Conservation (phyloP, 78 protist genomes). For the Pelomyxa schiedti region DNA sequence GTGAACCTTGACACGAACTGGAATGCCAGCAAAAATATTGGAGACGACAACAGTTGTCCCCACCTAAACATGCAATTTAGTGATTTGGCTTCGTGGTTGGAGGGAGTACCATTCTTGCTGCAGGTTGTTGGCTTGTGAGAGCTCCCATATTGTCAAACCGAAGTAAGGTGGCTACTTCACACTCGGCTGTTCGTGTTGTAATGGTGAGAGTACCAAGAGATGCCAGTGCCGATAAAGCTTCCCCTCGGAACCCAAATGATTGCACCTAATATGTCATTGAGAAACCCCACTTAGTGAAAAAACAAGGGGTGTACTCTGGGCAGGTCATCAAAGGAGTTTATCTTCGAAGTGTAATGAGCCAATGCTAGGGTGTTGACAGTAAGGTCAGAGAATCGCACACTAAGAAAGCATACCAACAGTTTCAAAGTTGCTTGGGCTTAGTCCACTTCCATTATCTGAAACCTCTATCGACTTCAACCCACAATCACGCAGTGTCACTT, state of each 20-base stretch:
- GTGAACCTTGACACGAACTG: conserved; percentile 54
- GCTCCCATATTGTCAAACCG: conserved; percentile 22
- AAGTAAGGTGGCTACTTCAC: background rate
- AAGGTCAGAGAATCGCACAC: too few species aligned
- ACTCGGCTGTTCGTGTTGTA: background rate
- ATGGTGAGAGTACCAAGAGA: conserved; percentile 16
- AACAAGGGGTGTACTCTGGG: too few species aligned
- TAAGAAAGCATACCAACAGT: too few species aligned
- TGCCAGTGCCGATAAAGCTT: conserved; percentile 77
- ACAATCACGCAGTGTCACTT: conserved; percentile 5
- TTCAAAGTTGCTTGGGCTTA: conserved; percentile 19
- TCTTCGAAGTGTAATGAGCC: conserved; percentile 74
- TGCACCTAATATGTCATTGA: too few species aligned
- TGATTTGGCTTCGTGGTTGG: background rate
- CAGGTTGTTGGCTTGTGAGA: conserved; percentile 11
- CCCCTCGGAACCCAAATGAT: conserved; percentile 91
- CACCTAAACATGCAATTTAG: background rate
- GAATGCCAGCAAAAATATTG: conserved; percentile 45
- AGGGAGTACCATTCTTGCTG: conserved; percentile 20
- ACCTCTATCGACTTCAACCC: conserved; percentile 55
- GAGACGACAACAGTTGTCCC: conserved; percentile 72
- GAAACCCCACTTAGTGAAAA: too few species aligned
- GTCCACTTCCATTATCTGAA: conserved; percentile 76
- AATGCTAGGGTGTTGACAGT: conserved; percentile 7
- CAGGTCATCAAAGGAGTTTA: conserved; percentile 60